Base-by-base conservation (phyloP, 2,329 filamentous ascomycete genomes). In the Didymella segeticola region DNA sequence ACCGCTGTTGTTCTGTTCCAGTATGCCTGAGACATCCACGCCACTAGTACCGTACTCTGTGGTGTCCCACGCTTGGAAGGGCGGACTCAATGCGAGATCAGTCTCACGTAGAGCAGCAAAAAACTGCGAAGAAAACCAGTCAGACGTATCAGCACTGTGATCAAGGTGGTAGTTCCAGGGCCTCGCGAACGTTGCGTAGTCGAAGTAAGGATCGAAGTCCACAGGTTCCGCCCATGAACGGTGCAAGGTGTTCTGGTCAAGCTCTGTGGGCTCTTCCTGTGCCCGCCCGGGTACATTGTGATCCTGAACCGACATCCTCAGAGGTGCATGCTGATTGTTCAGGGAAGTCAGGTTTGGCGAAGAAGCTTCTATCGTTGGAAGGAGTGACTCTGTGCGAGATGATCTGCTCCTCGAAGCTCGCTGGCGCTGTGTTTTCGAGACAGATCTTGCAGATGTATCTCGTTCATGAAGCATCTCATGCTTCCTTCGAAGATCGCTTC, bases 71-170 rank as follows among this genome's bases (percentile, higher is more conserved):
- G 19, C 20, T 20, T 48, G 31, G 6, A 34, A 37, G 5, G 38
- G 12, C 8, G 51, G 51, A 22, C 51, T 54, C 10, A 30, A 47
- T 26, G 45, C 43, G 26, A 54, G 51, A 38, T 54, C 43, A 5
- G 51, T 54, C 39, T 54, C 51, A 22, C 51, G 51, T 12, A 54
- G 14, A 4, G 51, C 51, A 6, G 43, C 51, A 17, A 54, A 48
- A 15, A 54, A 54, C 11, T 48, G 43, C 0, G 37, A 43, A 7
- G 51, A 54, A 9, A 54, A 43, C 51, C 51, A 54, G 19, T 41
- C 38, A 10, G 45, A 48, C 2, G 37, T 22, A 14, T 47, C 30
- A 4, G 23, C 30, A 15, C 23, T 19, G 6, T 34, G 31, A 14
- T 39, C 26, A 2, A 38, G 6, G 12, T 23, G 19, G 15, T 54